Evolutionary conservation across 306 rosid species (phyloP).

Genomic region (Gastrolobium villosum): DNA sequence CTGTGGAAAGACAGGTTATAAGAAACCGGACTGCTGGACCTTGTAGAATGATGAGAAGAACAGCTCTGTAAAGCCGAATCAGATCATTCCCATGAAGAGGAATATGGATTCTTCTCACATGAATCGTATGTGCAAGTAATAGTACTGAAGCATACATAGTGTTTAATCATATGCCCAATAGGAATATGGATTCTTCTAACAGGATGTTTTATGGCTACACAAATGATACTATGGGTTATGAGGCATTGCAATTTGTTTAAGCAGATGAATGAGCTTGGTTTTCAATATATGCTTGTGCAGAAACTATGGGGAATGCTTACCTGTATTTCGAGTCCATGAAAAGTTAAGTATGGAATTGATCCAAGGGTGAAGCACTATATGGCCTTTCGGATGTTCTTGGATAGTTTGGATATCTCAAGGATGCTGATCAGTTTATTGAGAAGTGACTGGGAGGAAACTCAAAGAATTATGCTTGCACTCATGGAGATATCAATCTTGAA

Average conservation of each 20-base stretch:
- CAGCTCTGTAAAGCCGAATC: too few species aligned
- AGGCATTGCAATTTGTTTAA: conserved; percentile 84
- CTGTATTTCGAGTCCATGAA: conserved; percentile 78
- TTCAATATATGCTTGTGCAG: conserved; percentile 87
- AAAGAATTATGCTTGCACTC: conserved; percentile 72
- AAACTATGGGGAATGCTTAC: conserved; percentile 84
- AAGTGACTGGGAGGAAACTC: conserved; percentile 64
- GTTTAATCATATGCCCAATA: conserved; percentile 84
- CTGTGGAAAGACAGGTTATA: too few species aligned
- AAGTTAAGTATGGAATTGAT: conserved; percentile 65
- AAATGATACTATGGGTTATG: conserved; percentile 80
- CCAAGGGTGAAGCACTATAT: conserved; percentile 71
- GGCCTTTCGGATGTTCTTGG: conserved; percentile 85
- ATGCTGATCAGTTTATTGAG: too few species aligned
- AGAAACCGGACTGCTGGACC: too few species aligned
- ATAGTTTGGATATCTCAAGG: conserved; percentile 77
- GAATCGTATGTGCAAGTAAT: too few species aligned
- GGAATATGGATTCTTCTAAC: conserved; percentile 79
- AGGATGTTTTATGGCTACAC: conserved; percentile 79
- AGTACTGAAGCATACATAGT: conserved; percentile 84
- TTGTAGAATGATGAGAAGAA: too few species aligned
- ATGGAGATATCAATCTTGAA: conserved; percentile 87
- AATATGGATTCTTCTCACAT: too few species aligned
- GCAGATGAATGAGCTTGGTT: conserved; percentile 74
- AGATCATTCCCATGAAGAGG: too few species aligned